Evolutionary conservation across 768 basidiomycete genomes (phyloP).

Genomic region (Suillus brevipes): DNA sequence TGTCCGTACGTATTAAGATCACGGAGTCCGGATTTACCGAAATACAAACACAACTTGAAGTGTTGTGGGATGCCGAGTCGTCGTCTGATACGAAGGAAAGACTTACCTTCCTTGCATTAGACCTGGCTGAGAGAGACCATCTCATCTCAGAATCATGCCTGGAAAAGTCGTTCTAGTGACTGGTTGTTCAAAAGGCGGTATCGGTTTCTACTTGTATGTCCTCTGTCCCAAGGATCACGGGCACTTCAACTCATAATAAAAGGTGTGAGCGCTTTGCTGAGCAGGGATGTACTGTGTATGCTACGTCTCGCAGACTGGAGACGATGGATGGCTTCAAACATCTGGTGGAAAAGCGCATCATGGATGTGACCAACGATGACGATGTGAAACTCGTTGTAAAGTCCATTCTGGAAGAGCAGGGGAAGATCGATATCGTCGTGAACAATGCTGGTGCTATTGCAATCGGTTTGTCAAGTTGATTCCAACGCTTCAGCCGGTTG

Average conservation of each 20-base stretch:
- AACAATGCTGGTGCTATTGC: conserved; percentile 68
- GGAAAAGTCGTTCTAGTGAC: conserved; percentile 62
- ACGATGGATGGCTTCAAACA: conserved; percentile 57
- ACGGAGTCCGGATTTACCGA: not conserved
- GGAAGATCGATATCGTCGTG: conserved; percentile 69
- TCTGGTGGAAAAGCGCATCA: conserved; percentile 45
- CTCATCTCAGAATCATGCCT: not conserved
- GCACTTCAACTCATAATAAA: not conserved
- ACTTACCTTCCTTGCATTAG: not conserved
- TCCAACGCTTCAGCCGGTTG: conserved; percentile 6
- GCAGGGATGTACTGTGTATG: conserved; percentile 72
- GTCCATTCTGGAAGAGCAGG: conserved; percentile 53
- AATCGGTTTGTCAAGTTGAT: conserved; percentile 40
- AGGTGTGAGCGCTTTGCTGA: conserved; percentile 71
- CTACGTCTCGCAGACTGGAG: conserved; percentile 62
- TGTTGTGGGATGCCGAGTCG: not conserved
- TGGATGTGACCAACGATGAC: conserved; percentile 69
- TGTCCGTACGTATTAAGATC: not conserved
- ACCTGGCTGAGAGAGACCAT: not conserved
- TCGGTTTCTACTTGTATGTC: conserved; percentile 65
- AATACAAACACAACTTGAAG: not conserved
- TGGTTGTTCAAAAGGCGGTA: conserved; percentile 72
- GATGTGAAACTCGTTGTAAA: conserved; percentile 50
- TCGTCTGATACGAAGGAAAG: not conserved
- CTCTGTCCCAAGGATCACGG: not conserved